Conservation (phyloP, 441 rosid genomes). For the Populus hybrid region DNA sequence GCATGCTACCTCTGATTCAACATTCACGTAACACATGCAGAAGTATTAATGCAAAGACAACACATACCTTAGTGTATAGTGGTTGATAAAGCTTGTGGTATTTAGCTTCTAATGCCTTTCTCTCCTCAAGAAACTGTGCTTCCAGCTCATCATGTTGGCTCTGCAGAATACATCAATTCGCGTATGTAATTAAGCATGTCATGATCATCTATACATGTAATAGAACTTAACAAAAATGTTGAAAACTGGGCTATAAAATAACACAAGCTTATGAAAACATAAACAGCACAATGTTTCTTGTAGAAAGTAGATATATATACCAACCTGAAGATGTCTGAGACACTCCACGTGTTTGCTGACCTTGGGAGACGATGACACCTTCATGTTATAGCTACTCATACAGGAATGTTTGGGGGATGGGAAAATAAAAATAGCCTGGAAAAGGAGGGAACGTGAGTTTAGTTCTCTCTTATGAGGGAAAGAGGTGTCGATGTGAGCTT, state of each 20-base stretch:
- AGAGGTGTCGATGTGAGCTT: not conserved
- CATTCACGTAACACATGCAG: conserved; percentile 1
- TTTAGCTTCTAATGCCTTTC: conserved; percentile 68
- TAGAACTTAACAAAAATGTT: not conserved
- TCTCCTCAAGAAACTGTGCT: conserved; percentile 72
- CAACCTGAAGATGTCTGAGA: conserved; percentile 69
- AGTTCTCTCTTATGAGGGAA: conserved; percentile 8
- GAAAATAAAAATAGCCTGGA: not conserved
- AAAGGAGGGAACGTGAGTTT: not conserved
- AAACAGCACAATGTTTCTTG: not conserved
- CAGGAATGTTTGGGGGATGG: conserved; percentile 6
- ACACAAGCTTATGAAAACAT: not conserved
- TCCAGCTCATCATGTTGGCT: conserved; percentile 67
- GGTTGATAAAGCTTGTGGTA: conserved; percentile 73
- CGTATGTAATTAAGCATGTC: not conserved
- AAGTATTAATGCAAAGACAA: conserved; percentile 8
- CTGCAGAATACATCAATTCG: conserved; percentile 29
- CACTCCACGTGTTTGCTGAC: conserved; percentile 68
- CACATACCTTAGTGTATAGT: conserved; percentile 54
- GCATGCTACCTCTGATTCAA: not conserved
- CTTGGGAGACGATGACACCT: conserved; percentile 6
- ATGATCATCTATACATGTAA: not conserved
- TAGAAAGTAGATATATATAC: not conserved
- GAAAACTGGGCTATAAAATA: not conserved
- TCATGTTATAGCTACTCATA: conserved; percentile 49